phyloP scores from a whole-genome alignment of 2,329 filamentous ascomycete species.

The Coniochaeta pulveracea region DNA sequence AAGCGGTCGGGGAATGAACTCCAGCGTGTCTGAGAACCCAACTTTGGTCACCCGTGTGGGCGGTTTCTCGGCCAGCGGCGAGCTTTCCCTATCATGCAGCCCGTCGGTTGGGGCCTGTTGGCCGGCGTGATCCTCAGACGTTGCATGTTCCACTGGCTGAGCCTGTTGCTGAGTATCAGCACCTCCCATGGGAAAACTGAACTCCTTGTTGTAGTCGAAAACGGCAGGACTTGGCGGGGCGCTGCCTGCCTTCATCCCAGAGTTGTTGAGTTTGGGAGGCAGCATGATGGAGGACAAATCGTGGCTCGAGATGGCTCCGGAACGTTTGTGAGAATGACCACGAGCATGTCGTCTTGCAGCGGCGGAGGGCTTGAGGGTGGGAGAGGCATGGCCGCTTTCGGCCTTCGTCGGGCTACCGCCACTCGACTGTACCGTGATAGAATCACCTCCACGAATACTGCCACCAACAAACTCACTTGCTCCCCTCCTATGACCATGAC shows the following conservation, averaged over 20 bases:
- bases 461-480: conserved; percentile 83
- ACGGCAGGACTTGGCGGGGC: conserved; percentile 51
- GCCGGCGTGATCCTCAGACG: conserved; percentile 7
- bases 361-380: conserved; percentile 26
- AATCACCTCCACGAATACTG: conserved; percentile 45
- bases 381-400: conserved; percentile 45
- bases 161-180: conserved; percentile 5
- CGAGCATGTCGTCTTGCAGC: conserved; percentile 41
- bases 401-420: conserved; percentile 60
- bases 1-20: conserved; percentile 72
- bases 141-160: no score
- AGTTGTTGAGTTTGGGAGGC: conserved; percentile 38
- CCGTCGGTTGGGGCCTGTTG: neutral
- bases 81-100: conserved; percentile 5
- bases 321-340: conserved; percentile 72
- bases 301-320: conserved; percentile 71
- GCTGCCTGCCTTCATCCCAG: conserved; percentile 42
- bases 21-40: conserved; percentile 73
- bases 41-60: conserved; percentile 52
- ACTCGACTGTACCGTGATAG: conserved; percentile 52
- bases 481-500: conserved; percentile 68
- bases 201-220: conserved; percentile 21
- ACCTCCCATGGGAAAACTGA: conserved; percentile 13
- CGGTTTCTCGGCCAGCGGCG: conserved; percentile 9
- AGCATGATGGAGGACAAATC: conserved; percentile 60